phyloP scores from a whole-genome alignment of 23 red algal species.

The Pyropia yezoensis region DNA sequence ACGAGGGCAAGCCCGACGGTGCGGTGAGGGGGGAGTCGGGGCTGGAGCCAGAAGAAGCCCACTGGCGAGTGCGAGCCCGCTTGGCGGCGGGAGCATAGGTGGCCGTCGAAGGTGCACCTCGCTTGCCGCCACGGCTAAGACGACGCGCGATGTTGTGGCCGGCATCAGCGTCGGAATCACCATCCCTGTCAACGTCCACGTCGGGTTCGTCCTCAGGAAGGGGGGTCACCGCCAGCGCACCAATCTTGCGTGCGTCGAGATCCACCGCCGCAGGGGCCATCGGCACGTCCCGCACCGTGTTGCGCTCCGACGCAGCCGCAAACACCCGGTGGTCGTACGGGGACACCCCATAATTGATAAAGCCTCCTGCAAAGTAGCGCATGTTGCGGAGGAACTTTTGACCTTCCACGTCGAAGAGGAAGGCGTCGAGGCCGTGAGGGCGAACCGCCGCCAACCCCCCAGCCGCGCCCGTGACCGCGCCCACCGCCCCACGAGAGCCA shows the following conservation, averaged over 20 bases:
- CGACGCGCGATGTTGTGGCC: no score
- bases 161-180: no score
- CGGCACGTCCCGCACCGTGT: conserved; percentile 23
- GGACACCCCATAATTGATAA: conserved; percentile 68
- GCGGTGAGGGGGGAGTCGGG: no score
- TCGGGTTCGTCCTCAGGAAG: no score
- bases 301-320: conserved; percentile 47
- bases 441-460: not conserved
- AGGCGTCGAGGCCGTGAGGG: conserved; percentile 39
- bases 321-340: conserved; percentile 91
- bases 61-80: no score
- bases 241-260: not conserved
- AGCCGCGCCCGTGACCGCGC: no score
- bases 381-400: conserved; percentile 62
- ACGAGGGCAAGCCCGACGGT: not conserved
- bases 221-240: not conserved
- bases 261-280: conserved; percentile 1
- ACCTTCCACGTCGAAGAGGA: conserved; percentile 64
- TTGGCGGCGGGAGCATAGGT: no score
- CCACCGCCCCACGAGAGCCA: no score
- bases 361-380: conserved; percentile 78
- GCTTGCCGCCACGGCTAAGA: no score
- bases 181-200: no score
- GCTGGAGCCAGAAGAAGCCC: no score
- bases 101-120: no score